A percentile compares a stretch with the other conserved stretches of the same genome.
These are phyloP conservation scores for Cutaneotrichosporon sp. DNA, from an alignment of 1,284 basidiomycete species.

Conservation along the genomic window DNA sequence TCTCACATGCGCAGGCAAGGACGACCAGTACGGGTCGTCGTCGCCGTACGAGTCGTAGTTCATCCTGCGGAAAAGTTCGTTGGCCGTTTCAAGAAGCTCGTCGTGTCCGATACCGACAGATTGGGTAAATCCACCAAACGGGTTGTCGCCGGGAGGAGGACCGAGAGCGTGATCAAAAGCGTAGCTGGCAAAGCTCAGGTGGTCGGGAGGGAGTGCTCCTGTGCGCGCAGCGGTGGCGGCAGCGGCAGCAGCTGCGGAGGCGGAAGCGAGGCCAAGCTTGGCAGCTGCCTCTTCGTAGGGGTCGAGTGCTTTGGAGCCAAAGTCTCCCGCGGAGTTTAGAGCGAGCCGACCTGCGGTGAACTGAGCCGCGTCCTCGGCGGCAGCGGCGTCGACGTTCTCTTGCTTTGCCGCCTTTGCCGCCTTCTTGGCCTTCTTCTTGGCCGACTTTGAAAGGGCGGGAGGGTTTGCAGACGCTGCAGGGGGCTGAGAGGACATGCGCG, in stretches of 20 bases:
- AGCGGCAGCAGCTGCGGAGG: neutral
- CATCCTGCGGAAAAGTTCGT: slow-evolving; percentile 50
- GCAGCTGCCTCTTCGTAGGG: slow-evolving; percentile 8
- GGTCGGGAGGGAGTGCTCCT: slow-evolving; percentile 4
- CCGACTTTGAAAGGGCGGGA: slow-evolving; percentile 43
- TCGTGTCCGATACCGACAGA: slow-evolving; percentile 46
- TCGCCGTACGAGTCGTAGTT: slow-evolving; percentile 48
- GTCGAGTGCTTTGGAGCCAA: neutral
- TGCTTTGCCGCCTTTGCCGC: slow-evolving; percentile 28
- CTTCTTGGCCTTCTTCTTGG: slow-evolving; percentile 48
- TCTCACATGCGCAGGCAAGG: slow-evolving; percentile 54
- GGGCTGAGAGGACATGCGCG: slow-evolving; percentile 36
- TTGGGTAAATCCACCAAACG: slow-evolving; percentile 28
- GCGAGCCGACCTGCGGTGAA: neutral
- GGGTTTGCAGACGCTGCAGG: slow-evolving; percentile 19
- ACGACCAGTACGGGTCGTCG: slow-evolving; percentile 59
- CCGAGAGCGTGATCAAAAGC: slow-evolving; percentile 11
- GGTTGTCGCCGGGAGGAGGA: slow-evolving; percentile 20
- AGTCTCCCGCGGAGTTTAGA: slow-evolving; percentile 4
- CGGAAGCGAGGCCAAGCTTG: neutral
- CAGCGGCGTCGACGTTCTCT: slow-evolving; percentile 2
- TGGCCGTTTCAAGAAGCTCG: slow-evolving; percentile 48
- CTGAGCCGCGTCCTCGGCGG: neutral
- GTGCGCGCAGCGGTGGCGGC: neutral
- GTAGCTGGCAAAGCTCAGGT: slow-evolving; percentile 21